Conservation (phyloP, 148 eudicot species). For the Euryodendron excelsum region DNA sequence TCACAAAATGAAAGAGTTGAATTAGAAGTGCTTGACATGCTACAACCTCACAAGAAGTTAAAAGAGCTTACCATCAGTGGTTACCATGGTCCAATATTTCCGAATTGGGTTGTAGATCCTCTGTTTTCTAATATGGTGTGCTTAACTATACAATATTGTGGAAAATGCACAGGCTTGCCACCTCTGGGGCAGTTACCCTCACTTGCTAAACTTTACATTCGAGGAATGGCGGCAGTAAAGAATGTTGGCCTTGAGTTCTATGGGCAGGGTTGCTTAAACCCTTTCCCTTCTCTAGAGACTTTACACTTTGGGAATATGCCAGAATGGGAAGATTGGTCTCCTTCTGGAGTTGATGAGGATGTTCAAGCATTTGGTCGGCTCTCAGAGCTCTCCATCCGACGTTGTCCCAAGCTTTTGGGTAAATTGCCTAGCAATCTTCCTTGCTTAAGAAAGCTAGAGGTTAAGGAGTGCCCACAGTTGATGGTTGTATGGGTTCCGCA, state of each 20-base stretch:
- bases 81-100: conserved; percentile 4
- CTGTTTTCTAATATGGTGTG: not conserved
- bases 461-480: not conserved
- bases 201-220: conserved; percentile 2
- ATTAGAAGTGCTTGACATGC: conserved; percentile 4
- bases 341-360: not conserved
- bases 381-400: conserved; percentile 6
- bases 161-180: conserved; percentile 5
- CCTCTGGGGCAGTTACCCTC: conserved; percentile 8
- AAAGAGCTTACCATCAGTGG: not conserved
- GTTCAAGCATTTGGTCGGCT: conserved; percentile 10
- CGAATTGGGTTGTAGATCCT: conserved; percentile 1
- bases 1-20: not conserved
- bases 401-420: conserved; percentile 12
- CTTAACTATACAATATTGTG: not conserved
- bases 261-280: conserved; percentile 1
- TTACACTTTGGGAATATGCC: conserved; percentile 17
- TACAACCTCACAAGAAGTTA: conserved; percentile 4
- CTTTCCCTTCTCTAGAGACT: conserved; percentile 18
- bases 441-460: not conserved
- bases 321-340: conserved; percentile 18
- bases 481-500: no score
- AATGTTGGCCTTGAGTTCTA: conserved; percentile 18
- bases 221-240: conserved; percentile 2
- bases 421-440: not conserved